Percentiles rank a stretch among this genome's conserved stretches.
Conservation (phyloP, 495 filamentous ascomycete species). For the Penicillium taxi region DNA sequence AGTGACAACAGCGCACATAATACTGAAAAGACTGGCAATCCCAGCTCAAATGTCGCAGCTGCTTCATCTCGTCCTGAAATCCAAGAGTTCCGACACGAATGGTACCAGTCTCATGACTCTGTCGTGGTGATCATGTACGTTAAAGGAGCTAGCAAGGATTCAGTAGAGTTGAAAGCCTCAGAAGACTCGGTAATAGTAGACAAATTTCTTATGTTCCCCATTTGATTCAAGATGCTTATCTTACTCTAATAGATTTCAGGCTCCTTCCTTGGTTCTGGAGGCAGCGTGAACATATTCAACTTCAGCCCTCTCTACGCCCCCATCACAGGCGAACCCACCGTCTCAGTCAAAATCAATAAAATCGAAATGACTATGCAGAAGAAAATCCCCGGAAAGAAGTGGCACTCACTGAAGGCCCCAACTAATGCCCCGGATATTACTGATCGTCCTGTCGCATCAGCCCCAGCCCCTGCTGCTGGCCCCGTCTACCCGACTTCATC, state of each 20-base stretch:
- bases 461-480: constrained; percentile 20
- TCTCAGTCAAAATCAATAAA: constrained; percentile 66
- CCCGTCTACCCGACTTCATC: constrained; percentile 88
- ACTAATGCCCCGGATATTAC: constrained; percentile 20
- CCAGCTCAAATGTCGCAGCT: background rate
- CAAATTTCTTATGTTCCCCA: no score
- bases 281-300: constrained; percentile 61
- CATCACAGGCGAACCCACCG: constrained; percentile 52
- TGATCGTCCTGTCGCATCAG: constrained; percentile 19
- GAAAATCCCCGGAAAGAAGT: constrained; percentile 58
- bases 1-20: no score
- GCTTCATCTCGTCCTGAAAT: no score
- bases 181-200: constrained; percentile 38
- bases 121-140: constrained; percentile 64
- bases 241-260: constrained; percentile 38
- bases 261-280: no score
- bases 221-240: constrained; percentile 15
- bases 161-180: constrained; percentile 49
- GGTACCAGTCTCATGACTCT: constrained; percentile 62
- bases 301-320: constrained; percentile 62
- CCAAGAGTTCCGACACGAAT: constrained; percentile 67
- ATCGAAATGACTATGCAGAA: constrained; percentile 77
- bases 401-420: constrained; percentile 58
- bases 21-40: no score
- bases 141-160: constrained; percentile 62